Evolutionary conservation across 108 stramenopile species (phyloP).

Genomic region (Skeletonema menzelii): DNA sequence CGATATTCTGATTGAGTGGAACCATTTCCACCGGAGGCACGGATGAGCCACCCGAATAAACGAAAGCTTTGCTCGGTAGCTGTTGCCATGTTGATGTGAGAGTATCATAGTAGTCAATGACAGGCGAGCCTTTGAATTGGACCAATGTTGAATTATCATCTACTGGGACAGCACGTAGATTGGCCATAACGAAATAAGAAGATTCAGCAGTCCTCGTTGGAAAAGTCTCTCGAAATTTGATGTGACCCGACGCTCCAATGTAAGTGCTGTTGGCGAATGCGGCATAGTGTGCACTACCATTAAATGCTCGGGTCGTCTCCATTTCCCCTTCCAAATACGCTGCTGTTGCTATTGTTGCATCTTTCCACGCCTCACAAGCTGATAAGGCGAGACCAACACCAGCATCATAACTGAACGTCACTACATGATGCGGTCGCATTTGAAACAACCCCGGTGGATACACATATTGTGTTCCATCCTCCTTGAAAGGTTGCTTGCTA

Average conservation of each 20-base stretch:
- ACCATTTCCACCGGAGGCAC: constrained; percentile 1
- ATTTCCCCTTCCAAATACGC: background rate
- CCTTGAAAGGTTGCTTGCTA: constrained; percentile 4
- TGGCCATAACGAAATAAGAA: constrained; percentile 2
- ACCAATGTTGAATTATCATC: constrained; percentile 2
- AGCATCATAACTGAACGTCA: constrained; percentile 6
- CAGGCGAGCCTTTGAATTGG: background rate
- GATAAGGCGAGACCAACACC: background rate
- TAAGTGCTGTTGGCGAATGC: constrained; percentile 3
- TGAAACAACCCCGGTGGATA: background rate
- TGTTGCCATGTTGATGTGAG: background rate
- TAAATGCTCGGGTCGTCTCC: too few species aligned
- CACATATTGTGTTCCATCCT: background rate
- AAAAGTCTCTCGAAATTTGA: background rate
- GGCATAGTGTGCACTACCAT: background rate
- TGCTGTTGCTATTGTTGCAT: background rate
- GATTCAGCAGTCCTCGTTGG: constrained; percentile 4
- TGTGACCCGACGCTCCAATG: background rate
- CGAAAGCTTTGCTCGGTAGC: background rate
- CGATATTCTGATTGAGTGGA: background rate
- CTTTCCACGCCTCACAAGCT: constrained; percentile 6
- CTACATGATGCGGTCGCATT: constrained; percentile 3
- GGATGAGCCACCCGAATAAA: constrained; percentile 1
- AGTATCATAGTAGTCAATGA: constrained; percentile 4
- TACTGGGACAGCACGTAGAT: background rate